Base-by-base conservation (phyloP, 2,329 filamentous ascomycete species). In the Coniella lustricola region DNA sequence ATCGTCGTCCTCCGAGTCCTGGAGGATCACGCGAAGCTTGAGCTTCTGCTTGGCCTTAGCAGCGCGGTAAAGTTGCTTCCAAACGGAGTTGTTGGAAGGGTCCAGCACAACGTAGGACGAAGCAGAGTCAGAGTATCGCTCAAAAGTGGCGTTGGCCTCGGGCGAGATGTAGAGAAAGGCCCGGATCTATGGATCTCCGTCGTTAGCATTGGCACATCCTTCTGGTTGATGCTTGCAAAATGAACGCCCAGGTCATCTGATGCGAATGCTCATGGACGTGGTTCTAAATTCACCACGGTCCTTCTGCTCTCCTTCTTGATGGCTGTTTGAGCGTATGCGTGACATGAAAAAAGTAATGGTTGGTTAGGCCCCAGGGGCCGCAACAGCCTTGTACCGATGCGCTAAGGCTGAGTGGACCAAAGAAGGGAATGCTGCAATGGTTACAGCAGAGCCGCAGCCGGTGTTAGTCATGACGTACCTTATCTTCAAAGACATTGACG, bases 31-130 rank as follows among this genome's bases (percentile, higher is more conserved):
- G 57, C 82, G 87, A 51, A 98, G 79, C 68, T 93, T 90, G 58
- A 98, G 83, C 82, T 97, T 98, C 56, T 90, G 82, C 77, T 98
- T 98, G 33, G 93, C 93, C 74, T 96, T 98, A 55, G 93, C 93
- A 57, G 93, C 93, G 60, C 93, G 85, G 65, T 93, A 91, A 36
- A 98, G 84, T 65, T 96, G 93, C 75, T 96, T 97, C 76, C 95
- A 98, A 61, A 95, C 87, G 39, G 87, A 76, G 8, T 79, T 70
- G 62, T 95, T 94, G 63, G 75, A 74, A 54, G 81, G 74, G 65
- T 95, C 85, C 52, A 98, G 83, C 38, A 79, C 75, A 56, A 97
- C 79, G 67, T 86, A 97, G 55, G 82, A 74, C 39, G 77, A 85
- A 56, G 89, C 87, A 56, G 90, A 96, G 69, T 98, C 93, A 56